Percentiles rank a stretch among this genome's conserved stretches.
Conservation (phyloP, 495 filamentous ascomycete genomes). For the Tuber calosporum region DNA sequence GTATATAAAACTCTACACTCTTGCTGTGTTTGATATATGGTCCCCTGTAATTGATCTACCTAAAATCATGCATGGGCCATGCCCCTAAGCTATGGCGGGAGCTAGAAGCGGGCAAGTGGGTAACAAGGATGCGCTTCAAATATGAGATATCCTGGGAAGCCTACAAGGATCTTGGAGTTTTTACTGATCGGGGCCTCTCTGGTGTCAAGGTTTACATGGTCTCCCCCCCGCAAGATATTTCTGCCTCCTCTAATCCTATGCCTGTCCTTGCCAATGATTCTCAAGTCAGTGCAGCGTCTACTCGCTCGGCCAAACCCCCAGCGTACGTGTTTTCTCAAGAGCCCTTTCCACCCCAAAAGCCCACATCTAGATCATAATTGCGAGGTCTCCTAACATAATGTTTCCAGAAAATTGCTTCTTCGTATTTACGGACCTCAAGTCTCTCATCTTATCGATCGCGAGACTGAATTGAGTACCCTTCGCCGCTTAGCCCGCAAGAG, state of each 20-base stretch:
- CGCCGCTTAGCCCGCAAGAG: conserved; percentile 78
- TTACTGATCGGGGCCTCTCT: not conserved
- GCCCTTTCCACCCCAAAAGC: not conserved
- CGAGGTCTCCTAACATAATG: not conserved
- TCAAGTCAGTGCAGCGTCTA: not conserved
- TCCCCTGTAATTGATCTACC: not conserved
- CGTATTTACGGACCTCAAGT: conserved; percentile 94
- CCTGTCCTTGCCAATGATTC: not conserved
- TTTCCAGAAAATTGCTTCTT: conserved; percentile 66
- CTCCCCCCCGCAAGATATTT: conserved; percentile 60
- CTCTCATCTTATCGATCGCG: conserved; percentile 88
- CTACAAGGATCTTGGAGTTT: not conserved
- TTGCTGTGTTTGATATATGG: not conserved
- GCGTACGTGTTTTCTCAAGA: not conserved
- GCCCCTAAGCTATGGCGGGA: not conserved
- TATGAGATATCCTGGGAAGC: not conserved
- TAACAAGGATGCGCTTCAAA: not conserved
- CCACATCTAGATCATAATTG: not conserved
- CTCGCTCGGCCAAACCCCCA: not conserved
- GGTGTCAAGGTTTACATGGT: conserved; percentile 61
- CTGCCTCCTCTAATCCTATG: conserved; percentile 24
- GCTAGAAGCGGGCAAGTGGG: not conserved
- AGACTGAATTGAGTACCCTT: conserved; percentile 81
- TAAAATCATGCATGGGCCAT: not conserved
- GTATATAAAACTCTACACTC: not conserved